Evolutionary conservation across 176 grass and related monocot genomes (phyloP).

Genomic region (Rhynchospora tenuis): DNA sequence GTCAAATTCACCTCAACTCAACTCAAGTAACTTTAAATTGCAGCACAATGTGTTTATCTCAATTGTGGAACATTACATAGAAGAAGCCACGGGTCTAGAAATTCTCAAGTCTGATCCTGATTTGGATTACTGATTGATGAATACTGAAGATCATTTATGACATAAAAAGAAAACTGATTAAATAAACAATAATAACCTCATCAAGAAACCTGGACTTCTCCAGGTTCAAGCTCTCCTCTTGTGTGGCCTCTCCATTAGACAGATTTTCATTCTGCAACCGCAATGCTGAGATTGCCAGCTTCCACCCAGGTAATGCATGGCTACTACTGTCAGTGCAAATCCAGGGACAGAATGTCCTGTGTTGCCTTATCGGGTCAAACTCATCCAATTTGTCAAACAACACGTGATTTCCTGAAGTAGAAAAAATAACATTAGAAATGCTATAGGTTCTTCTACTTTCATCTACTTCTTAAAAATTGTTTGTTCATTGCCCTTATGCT

Average conservation of each 20-base stretch:
- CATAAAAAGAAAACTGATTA: conserved; percentile 26
- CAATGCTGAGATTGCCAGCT: conserved; percentile 59
- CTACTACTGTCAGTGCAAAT: conserved; percentile 40
- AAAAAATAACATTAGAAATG: background rate
- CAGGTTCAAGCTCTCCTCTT: conserved; percentile 28
- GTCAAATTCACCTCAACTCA: no score
- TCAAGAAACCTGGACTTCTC: conserved; percentile 40
- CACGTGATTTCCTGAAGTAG: conserved; percentile 33
- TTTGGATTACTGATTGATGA: background rate
- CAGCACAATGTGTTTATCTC: background rate
- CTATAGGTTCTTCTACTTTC: background rate
- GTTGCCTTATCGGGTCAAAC: conserved; percentile 88
- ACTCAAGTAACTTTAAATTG: no score
- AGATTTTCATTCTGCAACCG: conserved; percentile 42
- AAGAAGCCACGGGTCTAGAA: background rate
- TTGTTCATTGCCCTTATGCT: background rate
- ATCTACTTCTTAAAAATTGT: background rate
- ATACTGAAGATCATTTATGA: background rate
- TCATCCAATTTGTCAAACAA: conserved; percentile 49
- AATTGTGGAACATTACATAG: background rate
- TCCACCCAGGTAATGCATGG: conserved; percentile 65
- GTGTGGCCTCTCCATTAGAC: conserved; percentile 21
- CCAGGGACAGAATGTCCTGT: conserved; percentile 93
- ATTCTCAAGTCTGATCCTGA: background rate
- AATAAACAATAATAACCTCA: conserved; percentile 47